Evolutionary conservation across 1,284 basidiomycete genomes (phyloP), one percentile per base, ranked within the genome.

Genomic region (Cronartium quercuum): DNA sequence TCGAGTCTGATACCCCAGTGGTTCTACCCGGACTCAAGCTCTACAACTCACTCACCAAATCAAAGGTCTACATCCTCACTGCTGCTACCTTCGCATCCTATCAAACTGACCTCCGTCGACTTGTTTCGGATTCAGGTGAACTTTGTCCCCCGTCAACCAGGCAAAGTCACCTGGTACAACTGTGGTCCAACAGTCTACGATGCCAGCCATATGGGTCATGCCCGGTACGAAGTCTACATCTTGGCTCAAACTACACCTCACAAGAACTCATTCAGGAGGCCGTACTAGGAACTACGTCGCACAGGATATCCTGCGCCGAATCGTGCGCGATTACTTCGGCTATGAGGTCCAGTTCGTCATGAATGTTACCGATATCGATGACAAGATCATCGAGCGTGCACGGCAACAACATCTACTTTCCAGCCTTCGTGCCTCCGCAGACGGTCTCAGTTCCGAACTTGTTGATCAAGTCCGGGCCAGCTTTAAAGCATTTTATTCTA

Each of bases 351-450:
- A 97, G 82, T 98, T 98, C 82, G 95, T 98, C 75, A 97, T 97
- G 94, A 99, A 99, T 83, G 89, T 99, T 80, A 99, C 96, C 4
- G 96, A 99, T 83, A 96, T 99, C 78, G 96, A 99, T 81, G 96
- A 98, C 86, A 99, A 99, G 87, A 95, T 92, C 77, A 78, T 86
- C 79, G 61, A 71, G 73, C 77, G 78, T 41, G 71, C 76, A 7
- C 78, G 81, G 12, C 81, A 82, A 66, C 71, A 77, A 7, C 76
- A 80, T n/a, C 47, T 66, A 15, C 40, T 57, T 3, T 57, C 9
- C 1, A 37, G 55, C 34, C 41, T 47, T 6, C 34, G 15, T n/a
- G 29, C 51, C n/a, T 55, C 6, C 10, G 13, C 34, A 41, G 29
- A 18, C 55, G n/a, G 13, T 6, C 51, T 73, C 21, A 51, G 51